These are phyloP conservation scores for Cystobasidiaceae sp. DNA, from an alignment of 1,284 basidiomycete genomes.

Conservation along the genomic window DNA sequence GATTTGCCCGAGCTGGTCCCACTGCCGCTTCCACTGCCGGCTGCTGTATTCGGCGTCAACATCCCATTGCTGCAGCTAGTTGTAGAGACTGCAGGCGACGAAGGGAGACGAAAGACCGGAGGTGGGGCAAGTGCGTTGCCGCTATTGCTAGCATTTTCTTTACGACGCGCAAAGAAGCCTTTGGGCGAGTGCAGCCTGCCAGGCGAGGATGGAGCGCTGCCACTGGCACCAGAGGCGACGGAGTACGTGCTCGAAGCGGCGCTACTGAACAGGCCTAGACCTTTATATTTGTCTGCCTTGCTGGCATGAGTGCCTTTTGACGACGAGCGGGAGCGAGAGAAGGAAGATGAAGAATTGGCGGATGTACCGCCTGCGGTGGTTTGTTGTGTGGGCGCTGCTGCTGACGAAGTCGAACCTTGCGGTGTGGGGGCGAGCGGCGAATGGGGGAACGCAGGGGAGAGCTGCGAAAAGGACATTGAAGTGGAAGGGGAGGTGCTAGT, in stretches of 20 bases:
- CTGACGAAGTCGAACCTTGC: not conserved
- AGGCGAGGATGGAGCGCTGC: not conserved
- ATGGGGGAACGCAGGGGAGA: not conserved
- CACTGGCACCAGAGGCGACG: not conserved
- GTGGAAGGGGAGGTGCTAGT: conserved; percentile 4
- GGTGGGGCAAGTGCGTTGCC: conserved; percentile 13
- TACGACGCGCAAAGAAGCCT: conserved; percentile 8
- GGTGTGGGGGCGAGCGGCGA: conserved; percentile 2
- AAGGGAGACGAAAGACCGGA: conserved; percentile 3
- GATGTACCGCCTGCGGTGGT: too few relatives aligned
- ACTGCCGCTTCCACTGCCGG: not conserved
- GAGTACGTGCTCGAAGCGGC: not conserved
- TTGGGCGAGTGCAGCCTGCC: not conserved
- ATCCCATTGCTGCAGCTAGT: not conserved
- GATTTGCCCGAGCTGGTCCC: not conserved
- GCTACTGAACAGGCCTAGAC: not conserved
- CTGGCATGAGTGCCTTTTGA: not conserved
- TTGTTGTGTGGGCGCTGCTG: not conserved
- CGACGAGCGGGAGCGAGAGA: conserved; percentile 9
- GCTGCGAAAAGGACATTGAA: conserved; percentile 6
- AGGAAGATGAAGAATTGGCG: not conserved
- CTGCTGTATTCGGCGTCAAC: not conserved
- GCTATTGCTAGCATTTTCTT: not conserved
- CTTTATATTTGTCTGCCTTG: conserved; percentile 22
- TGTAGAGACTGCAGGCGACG: not conserved